Percentiles rank a stretch among this genome's conserved stretches.
phyloP scores from a whole-genome alignment of 805 yeast genomes.

The Hanseniaspora singularis region DNA sequence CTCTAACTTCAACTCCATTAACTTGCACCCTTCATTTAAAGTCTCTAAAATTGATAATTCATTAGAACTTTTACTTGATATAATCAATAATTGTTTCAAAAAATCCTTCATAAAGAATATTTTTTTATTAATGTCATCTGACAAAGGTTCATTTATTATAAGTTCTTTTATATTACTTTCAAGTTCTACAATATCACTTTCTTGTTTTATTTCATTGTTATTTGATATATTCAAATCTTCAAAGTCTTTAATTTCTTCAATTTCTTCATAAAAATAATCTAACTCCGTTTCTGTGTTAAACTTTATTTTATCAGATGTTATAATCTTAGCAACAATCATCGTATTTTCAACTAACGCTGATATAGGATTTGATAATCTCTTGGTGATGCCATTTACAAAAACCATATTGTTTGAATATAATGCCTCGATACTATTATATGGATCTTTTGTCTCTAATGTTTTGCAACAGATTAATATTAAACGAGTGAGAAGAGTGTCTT shows the following conservation, averaged over 20 bases:
- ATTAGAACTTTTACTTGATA: slow-evolving; percentile 34
- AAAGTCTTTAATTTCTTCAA: background rate
- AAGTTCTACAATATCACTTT: background rate
- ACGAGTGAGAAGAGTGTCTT: slow-evolving; percentile 22
- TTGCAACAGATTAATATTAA: slow-evolving; percentile 19
- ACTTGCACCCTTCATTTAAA: slow-evolving; percentile 32
- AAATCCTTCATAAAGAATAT: slow-evolving; percentile 69
- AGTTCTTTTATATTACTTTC: background rate
- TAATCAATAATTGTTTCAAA: slow-evolving; percentile 36
- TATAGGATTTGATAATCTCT: slow-evolving; percentile 22
- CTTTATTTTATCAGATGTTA: slow-evolving; percentile 22
- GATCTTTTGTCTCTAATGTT: slow-evolving; percentile 15
- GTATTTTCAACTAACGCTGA: slow-evolving; percentile 25
- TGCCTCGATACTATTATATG: background rate
- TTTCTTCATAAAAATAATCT: slow-evolving; percentile 18
- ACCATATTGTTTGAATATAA: slow-evolving; percentile 18
- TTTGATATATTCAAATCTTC: slow-evolving; percentile 15
- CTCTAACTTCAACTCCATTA: slow-evolving; percentile 48
- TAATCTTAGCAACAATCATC: slow-evolving; percentile 27
- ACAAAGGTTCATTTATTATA: slow-evolving; percentile 25
- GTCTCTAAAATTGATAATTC: slow-evolving; percentile 34
- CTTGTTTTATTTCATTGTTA: background rate
- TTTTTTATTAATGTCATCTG: slow-evolving; percentile 32
- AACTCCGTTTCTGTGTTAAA: slow-evolving; percentile 25
- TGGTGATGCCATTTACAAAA: slow-evolving; percentile 25